Evolutionary conservation across 2,329 filamentous ascomycete species (phyloP).

Genomic region (Talaromyces sp.): DNA sequence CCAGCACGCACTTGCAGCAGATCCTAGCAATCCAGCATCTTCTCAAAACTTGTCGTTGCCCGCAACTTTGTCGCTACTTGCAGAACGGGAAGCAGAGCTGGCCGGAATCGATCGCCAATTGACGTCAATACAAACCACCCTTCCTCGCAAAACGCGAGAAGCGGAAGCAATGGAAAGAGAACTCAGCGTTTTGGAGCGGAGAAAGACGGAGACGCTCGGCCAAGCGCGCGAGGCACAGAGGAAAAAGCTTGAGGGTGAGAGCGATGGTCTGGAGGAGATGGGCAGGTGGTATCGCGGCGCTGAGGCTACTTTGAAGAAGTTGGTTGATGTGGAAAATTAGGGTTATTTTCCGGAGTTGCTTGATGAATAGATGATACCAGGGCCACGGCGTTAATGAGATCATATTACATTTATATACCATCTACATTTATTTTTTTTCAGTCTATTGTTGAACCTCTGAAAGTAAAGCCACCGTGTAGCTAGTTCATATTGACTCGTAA

Average conservation of each 20-base stretch:
- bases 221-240: constrained; percentile 43
- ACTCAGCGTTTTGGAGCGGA: constrained; percentile 37
- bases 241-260: constrained; percentile 39
- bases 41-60: constrained; percentile 36
- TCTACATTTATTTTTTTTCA: neutral
- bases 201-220: constrained; percentile 37
- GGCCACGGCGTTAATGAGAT: constrained; percentile 17
- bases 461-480: constrained; percentile 32
- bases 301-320: constrained; percentile 34
- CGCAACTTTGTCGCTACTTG: constrained; percentile 33
- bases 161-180: constrained; percentile 42
- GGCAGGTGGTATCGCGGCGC: constrained; percentile 41
- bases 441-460: constrained; percentile 10
- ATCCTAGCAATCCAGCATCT: constrained; percentile 20
- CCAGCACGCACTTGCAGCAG: constrained; percentile 57
- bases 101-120: constrained; percentile 37
- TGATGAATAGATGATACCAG: constrained; percentile 1
- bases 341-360: constrained; percentile 11
- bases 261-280: constrained; percentile 41
- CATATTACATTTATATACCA: neutral
- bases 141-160: constrained; percentile 39
- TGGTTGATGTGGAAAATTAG: constrained; percentile 26
- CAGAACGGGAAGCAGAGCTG: constrained; percentile 35
- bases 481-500: constrained; percentile 31
- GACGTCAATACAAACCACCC: constrained; percentile 36